Evolutionary conservation across 179 eudicot species (phyloP).

Genomic region (Silene vulgaris): DNA sequence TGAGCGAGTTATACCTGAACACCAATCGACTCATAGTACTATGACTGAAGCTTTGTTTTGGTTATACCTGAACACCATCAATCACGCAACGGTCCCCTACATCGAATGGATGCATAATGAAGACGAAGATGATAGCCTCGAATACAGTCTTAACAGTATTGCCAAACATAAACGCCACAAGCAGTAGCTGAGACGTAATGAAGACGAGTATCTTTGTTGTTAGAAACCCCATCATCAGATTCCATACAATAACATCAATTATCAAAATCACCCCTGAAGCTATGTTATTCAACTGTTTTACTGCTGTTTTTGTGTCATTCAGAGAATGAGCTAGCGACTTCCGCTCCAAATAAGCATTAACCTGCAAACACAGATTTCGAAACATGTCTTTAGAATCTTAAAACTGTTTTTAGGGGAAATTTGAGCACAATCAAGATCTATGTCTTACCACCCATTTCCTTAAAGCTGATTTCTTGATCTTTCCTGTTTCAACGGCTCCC

Average conservation of each 20-base stretch:
- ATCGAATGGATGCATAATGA: constrained; percentile 75
- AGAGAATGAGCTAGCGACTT: constrained; percentile 69
- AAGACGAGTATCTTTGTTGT: constrained; percentile 64
- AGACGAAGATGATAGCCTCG: constrained; percentile 64
- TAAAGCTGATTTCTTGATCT: constrained; percentile 51
- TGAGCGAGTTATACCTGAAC: neutral
- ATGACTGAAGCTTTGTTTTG: neutral
- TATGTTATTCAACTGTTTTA: constrained; percentile 56
- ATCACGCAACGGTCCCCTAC: constrained; percentile 80
- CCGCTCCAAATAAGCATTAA: constrained; percentile 59
- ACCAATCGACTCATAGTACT: no score
- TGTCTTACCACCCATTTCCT: constrained; percentile 74
- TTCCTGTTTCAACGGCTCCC: constrained; percentile 56
- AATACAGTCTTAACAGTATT: constrained; percentile 56
- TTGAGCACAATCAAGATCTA: neutral
- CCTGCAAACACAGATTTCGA: constrained; percentile 31
- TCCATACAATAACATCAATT: constrained; percentile 50
- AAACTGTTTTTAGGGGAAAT: neutral
- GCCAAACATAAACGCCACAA: constrained; percentile 58
- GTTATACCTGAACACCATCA: constrained; percentile 74
- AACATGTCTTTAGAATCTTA: neutral
- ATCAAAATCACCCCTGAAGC: constrained; percentile 42
- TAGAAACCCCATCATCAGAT: constrained; percentile 62
- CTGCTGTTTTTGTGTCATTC: constrained; percentile 69
- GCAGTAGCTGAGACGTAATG: constrained; percentile 65